These are phyloP conservation scores for Luzula sylvatica DNA, from an alignment of 176 grass and related monocot genomes.

Conservation along the genomic window DNA sequence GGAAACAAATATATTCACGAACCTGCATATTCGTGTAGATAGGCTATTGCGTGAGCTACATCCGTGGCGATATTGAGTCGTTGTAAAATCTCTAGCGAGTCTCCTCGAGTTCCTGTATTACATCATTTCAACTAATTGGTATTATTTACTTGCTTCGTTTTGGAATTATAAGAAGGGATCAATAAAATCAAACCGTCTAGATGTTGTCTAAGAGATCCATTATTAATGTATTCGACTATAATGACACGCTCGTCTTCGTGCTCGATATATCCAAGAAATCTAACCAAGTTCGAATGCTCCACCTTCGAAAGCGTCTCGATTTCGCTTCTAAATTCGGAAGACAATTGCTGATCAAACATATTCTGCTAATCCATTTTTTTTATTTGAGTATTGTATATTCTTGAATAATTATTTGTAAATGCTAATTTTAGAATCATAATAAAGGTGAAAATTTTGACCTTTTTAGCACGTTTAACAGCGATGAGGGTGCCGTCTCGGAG, in stretches of 20 bases:
- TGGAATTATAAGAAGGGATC: slow-evolving; percentile 9
- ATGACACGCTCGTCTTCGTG: slow-evolving; percentile 54
- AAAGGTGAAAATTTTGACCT: slow-evolving; percentile 38
- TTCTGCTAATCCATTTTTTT: slow-evolving; percentile 45
- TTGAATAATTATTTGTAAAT: not conserved
- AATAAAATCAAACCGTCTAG: slow-evolving; percentile 49
- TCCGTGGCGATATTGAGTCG: slow-evolving; percentile 74
- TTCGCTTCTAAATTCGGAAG: slow-evolving; percentile 65
- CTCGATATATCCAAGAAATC: slow-evolving; percentile 66
- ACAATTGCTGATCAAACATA: slow-evolving; percentile 43
- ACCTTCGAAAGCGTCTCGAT: slow-evolving; percentile 66
- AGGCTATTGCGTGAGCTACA: slow-evolving; percentile 75
- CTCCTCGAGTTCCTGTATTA: slow-evolving; percentile 37
- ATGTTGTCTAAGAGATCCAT: slow-evolving; percentile 79
- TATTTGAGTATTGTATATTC: slow-evolving; percentile 5
- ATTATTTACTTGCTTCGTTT: no score
- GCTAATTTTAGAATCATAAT: not conserved
- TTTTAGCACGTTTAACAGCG: slow-evolving; percentile 72
- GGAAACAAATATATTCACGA: no score
- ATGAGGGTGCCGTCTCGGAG: slow-evolving; percentile 72
- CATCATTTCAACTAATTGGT: not conserved
- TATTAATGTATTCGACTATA: slow-evolving; percentile 64
- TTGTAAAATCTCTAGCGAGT: slow-evolving; percentile 44
- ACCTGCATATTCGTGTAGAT: slow-evolving; percentile 88
- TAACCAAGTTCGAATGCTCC: slow-evolving; percentile 73